phyloP scores from a whole-genome alignment of 1,139 yeast genomes.

The Yamadazyma songkhlaensis region DNA sequence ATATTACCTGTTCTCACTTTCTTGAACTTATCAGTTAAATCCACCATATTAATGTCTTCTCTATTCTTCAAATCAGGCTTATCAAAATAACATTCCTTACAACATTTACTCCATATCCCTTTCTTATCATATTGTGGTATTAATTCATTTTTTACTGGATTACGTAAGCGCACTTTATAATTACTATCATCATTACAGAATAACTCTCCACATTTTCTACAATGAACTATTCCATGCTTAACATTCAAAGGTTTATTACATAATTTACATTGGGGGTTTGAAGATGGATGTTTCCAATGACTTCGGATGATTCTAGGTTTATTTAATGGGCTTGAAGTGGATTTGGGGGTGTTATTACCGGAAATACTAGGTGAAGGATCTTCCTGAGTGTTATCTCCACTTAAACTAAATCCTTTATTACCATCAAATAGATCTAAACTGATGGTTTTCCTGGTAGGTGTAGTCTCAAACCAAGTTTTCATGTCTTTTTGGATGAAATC shows the following conservation, averaged over 20 bases:
- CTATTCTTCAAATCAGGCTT: slow-evolving; percentile 56
- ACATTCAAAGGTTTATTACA: slow-evolving; percentile 45
- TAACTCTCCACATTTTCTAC: slow-evolving; percentile 70
- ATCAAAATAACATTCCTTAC: slow-evolving; percentile 55
- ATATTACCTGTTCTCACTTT: slow-evolving; percentile 35
- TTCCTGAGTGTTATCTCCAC: slow-evolving; percentile 10
- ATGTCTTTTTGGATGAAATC: slow-evolving; percentile 21
- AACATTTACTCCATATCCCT: slow-evolving; percentile 73
- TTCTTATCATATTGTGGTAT: slow-evolving; percentile 29
- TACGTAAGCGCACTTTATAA: slow-evolving; percentile 42
- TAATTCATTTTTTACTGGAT: slow-evolving; percentile 37
- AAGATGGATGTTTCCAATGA: slow-evolving; percentile 63
- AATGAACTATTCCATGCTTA: slow-evolving; percentile 54
- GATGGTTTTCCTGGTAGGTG: slow-evolving; percentile 24
- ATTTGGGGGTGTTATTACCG: slow-evolving; percentile 2
- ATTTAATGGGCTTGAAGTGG: slow-evolving; percentile 9
- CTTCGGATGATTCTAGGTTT: slow-evolving; percentile 37
- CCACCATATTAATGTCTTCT: slow-evolving; percentile 35
- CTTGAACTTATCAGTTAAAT: slow-evolving; percentile 46
- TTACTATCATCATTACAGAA: slow-evolving; percentile 67
- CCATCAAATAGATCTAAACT: slow-evolving; percentile 35
- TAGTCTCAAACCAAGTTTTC: slow-evolving; percentile 20
- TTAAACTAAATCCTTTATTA: slow-evolving; percentile 30
- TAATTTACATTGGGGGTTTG: slow-evolving; percentile 30
- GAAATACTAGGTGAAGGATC: background rate